Percentiles rank a stretch among this genome's conserved stretches.
These are phyloP conservation scores for Epithele typhae DNA, from an alignment of 768 basidiomycete genomes.

Conservation along the genomic window DNA sequence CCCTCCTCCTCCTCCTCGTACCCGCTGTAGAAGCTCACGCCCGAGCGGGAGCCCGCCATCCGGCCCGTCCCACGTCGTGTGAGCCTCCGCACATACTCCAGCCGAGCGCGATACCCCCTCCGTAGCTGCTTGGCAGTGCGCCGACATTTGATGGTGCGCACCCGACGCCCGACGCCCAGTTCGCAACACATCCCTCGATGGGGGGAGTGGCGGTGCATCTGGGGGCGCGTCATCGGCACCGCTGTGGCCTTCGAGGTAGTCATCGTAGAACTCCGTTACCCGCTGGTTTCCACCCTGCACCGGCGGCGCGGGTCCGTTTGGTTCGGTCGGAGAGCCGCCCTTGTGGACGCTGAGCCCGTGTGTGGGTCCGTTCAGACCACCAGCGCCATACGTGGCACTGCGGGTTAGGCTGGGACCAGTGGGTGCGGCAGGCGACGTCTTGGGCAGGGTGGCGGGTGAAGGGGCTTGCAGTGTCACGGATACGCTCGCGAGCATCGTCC, in stretches of 20 bases:
- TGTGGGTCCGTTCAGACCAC: slow-evolving; percentile 29
- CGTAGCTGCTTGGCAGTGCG: slow-evolving; percentile 45
- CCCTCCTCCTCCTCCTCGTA: slow-evolving; percentile 81
- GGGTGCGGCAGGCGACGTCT: slow-evolving; percentile 9
- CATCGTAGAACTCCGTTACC: slow-evolving; percentile 71
- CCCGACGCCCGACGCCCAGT: slow-evolving; percentile 17
- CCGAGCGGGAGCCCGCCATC: slow-evolving; percentile 15
- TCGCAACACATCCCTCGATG: slow-evolving; percentile 13
- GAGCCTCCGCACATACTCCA: slow-evolving; percentile 42
- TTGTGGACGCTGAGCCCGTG: slow-evolving; percentile 49
- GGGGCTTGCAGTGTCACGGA: slow-evolving; percentile 10
- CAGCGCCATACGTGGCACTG: slow-evolving; percentile 8
- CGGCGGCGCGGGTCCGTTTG: slow-evolving; percentile 19
- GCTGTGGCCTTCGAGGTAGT: slow-evolving; percentile 61
- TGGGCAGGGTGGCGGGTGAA: slow-evolving; percentile 8
- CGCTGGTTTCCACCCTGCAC: slow-evolving; percentile 30
- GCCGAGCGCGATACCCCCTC: slow-evolving; percentile 35
- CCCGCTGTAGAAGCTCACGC: slow-evolving; percentile 25
- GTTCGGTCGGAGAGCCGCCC: slow-evolving; percentile 17
- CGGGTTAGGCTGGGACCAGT: slow-evolving; percentile 12
- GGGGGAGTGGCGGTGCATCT: slow-evolving; percentile 17
- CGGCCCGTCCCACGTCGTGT: slow-evolving; percentile 36
- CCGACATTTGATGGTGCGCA: slow-evolving; percentile 21
- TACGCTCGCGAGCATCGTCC: slow-evolving; percentile 50
- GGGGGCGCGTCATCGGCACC: slow-evolving; percentile 37